phyloP scores from a whole-genome alignment of 2,329 filamentous ascomycete genomes.

The Tolypocladium tropicale region DNA sequence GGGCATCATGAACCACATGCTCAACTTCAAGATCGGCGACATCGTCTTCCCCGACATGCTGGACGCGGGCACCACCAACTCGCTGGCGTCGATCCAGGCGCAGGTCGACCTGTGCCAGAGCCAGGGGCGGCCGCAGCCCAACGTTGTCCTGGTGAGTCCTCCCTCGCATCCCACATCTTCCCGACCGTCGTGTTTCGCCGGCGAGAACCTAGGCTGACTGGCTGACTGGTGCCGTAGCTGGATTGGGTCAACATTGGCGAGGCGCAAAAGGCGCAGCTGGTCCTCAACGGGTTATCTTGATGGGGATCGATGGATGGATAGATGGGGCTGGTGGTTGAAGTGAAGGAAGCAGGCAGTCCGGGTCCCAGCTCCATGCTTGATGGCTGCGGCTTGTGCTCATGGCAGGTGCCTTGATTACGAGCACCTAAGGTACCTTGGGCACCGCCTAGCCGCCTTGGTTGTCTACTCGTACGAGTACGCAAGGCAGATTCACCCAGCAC shows the following conservation, averaged over 20 bases:
- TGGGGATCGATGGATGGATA: neutral
- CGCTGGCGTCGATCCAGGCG: constrained; percentile 16
- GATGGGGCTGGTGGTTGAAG: neutral
- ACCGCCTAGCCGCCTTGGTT: no score
- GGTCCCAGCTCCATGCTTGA: no score
- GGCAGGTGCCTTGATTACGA: no score
- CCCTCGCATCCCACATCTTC: no score
- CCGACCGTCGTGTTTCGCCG: no score
- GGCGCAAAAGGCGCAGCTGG: constrained; percentile 24
- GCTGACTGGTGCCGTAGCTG: no score
- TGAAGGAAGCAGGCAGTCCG: no score
- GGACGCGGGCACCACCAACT: constrained; percentile 23
- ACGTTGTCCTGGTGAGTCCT: constrained; percentile 27
- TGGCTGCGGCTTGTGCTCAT: no score
- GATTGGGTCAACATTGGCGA: constrained; percentile 32
- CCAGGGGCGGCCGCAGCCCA: constrained; percentile 14
- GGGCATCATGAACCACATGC: constrained; percentile 32
- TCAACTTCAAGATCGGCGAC: constrained; percentile 18
- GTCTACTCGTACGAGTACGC: no score
- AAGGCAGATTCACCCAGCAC: no score
- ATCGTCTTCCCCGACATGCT: constrained; percentile 24
- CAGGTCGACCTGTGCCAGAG: constrained; percentile 18
- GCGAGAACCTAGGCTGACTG: constrained; percentile 4
- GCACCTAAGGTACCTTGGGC: no score
- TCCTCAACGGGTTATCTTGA: constrained; percentile 25